Percentiles rank a stretch among this genome's conserved stretches.
phyloP scores from a whole-genome alignment of 495 filamentous ascomycete genomes.

The Neurospora discreta region DNA sequence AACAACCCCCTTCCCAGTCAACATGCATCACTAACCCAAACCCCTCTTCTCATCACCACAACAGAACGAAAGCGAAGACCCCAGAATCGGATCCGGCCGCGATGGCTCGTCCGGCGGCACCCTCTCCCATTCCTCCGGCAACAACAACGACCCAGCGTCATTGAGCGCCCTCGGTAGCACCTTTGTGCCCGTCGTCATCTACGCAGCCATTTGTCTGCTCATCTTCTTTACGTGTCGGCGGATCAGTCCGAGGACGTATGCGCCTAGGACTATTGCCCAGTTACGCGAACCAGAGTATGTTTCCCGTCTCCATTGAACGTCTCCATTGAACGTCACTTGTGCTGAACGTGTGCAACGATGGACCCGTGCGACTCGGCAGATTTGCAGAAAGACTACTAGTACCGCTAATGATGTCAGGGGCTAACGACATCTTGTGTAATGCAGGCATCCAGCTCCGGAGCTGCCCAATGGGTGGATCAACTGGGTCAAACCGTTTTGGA shows the following conservation, averaged over 20 bases:
- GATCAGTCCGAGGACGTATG: conserved; percentile 23
- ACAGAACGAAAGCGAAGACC: conserved; percentile 18
- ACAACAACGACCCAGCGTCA: conserved; percentile 10
- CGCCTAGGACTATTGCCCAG: conserved; percentile 16
- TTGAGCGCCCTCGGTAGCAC: conserved; percentile 36
- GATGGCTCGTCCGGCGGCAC: conserved; percentile 16
- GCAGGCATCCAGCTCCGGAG: conserved; percentile 50
- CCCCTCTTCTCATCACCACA: not conserved
- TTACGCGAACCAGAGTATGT: conserved; percentile 24
- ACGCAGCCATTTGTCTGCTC: conserved; percentile 21
- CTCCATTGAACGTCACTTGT: not conserved
- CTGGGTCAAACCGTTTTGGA: conserved; percentile 53
- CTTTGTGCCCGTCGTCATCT: conserved; percentile 37
- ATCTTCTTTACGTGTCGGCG: conserved; percentile 20
- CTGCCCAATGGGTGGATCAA: conserved; percentile 56
- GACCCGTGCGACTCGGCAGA: not conserved
- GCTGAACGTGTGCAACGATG: not conserved
- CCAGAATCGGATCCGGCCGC: conserved; percentile 19
- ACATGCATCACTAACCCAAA: not conserved
- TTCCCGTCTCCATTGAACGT: not conserved
- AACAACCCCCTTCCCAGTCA: not conserved
- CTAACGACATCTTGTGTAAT: conserved; percentile 11
- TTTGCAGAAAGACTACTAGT: not conserved
- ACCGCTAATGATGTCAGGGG: not conserved
- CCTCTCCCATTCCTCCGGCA: conserved; percentile 5